phyloP scores from a whole-genome alignment of 225 moss, liverwort and hornwort genomes.

The Ulota crispa region DNA sequence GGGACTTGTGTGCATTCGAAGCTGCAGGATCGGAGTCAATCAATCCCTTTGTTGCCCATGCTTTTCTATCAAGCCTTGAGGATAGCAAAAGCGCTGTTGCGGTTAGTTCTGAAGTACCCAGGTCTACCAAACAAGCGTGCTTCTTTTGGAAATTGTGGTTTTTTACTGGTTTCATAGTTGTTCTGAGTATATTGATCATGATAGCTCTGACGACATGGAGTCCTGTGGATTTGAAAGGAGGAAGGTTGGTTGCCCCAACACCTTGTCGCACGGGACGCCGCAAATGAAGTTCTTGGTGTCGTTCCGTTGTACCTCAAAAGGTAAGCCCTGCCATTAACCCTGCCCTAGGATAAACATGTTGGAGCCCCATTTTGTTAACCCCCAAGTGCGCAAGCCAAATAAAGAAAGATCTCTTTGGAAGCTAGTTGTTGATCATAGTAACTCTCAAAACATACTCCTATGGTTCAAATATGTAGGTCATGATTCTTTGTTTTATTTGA shows the following conservation, averaged over 20 bases:
- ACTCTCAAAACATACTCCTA: not conserved
- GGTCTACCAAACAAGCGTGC: not conserved
- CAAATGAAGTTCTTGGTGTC: conserved; percentile 74
- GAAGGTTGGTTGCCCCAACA: conserved; percentile 99
- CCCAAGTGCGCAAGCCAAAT: not conserved
- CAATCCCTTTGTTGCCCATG: conserved; percentile 88
- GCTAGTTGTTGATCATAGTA: not conserved
- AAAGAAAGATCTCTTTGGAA: not conserved
- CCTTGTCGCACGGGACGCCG: conserved; percentile 76
- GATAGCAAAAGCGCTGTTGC: conserved; percentile 93
- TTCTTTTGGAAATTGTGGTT: conserved; percentile 2
- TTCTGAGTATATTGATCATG: not conserved
- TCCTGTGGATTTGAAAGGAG: conserved; percentile 57
- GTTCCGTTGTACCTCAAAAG: conserved; percentile 96
- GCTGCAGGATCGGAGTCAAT: conserved; percentile 63
- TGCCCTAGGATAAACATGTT: not conserved
- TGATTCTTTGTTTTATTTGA: not conserved
- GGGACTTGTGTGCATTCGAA: conserved; percentile 93
- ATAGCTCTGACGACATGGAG: conserved; percentile 22
- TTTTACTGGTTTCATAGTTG: not conserved
- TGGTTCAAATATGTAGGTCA: not conserved
- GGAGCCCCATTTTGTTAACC: not conserved
- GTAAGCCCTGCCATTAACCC: conserved; percentile 25
- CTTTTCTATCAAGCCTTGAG: conserved; percentile 88
- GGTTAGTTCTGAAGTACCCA: conserved; percentile 46